These are phyloP conservation scores for Ascodesmis nigricans DNA, from an alignment of 495 filamentous ascomycete species.

Conservation along the genomic window DNA sequence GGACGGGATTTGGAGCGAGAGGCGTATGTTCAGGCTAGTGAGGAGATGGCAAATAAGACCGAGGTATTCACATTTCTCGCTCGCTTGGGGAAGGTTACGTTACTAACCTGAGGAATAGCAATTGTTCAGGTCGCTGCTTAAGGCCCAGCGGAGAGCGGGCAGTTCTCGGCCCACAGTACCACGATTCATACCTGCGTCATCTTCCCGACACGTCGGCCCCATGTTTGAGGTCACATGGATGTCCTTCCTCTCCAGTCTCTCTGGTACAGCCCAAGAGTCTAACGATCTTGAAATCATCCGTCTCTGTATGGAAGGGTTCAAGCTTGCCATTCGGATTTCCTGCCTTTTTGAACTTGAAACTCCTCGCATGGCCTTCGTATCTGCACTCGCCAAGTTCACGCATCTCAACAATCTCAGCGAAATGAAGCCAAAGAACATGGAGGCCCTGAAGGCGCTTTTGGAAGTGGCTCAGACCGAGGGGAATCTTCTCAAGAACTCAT, in stretches of 20 bases:
- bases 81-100: not conserved
- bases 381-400: constrained; percentile 76
- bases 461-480: constrained; percentile 85
- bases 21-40: constrained; percentile 78
- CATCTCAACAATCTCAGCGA: constrained; percentile 88
- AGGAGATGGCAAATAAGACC: constrained; percentile 77
- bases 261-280: constrained; percentile 73
- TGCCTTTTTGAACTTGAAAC: constrained; percentile 86
- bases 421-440: constrained; percentile 89
- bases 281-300: constrained; percentile 78
- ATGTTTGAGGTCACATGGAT: constrained; percentile 99
- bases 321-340: constrained; percentile 72
- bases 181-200: constrained; percentile 77
- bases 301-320: constrained; percentile 85
- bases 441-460: constrained; percentile 72
- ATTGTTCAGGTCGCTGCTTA: constrained; percentile 72
- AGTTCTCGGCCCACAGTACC: constrained; percentile 42
- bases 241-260: constrained; percentile 87
- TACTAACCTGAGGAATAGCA: constrained; percentile 36
- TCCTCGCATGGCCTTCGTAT: constrained; percentile 80
- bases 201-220: constrained; percentile 79
- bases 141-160: constrained; percentile 59
- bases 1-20: constrained; percentile 83
- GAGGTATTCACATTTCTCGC: constrained; percentile 24
- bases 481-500: constrained; percentile 68